Percentiles rank a stretch among this genome's conserved stretches.
phyloP scores from a whole-genome alignment of 2,329 filamentous ascomycete species.

The Colletotrichum sp. region DNA sequence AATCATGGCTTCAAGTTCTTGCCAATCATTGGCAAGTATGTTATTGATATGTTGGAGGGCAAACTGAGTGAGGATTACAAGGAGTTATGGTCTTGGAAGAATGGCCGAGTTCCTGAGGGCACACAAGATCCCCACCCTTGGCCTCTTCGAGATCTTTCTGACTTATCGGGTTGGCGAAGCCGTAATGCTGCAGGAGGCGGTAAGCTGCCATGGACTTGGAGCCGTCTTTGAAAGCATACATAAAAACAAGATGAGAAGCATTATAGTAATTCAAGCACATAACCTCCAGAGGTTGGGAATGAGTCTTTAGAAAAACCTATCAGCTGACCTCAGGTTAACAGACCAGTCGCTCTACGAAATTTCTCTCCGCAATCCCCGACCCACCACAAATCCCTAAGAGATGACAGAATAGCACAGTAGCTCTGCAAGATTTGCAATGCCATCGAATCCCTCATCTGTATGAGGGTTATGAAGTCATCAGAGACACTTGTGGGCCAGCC shows the following conservation, averaged over 20 bases:
- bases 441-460: background rate
- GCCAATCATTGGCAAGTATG: slow-evolving; percentile 55
- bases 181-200: slow-evolving; percentile 17
- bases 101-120: slow-evolving; percentile 20
- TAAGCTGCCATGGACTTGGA: slow-evolving; percentile 27
- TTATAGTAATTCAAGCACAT: background rate
- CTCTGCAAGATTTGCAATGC: background rate
- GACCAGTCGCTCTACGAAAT: background rate
- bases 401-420: background rate
- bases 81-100: slow-evolving; percentile 40
- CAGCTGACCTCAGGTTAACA: background rate
- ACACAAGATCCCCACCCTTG: slow-evolving; percentile 25
- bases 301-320: background rate
- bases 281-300: accelerated
- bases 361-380: background rate
- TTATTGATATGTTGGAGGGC: slow-evolving; percentile 50
- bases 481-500: background rate
- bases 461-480: background rate
- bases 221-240: slow-evolving; percentile 9
- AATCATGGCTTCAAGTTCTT: slow-evolving; percentile 61
- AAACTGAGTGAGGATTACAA: slow-evolving; percentile 42
- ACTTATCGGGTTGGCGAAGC: slow-evolving; percentile 23
- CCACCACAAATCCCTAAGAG: background rate
- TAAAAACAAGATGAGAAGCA: background rate
- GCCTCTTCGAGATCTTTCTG: slow-evolving; percentile 23